Percentiles rank a stretch among this genome's conserved stretches.
Evolutionary conservation across 257 asterid genomes (phyloP).

Genomic region (Solanum chmielewskii): DNA sequence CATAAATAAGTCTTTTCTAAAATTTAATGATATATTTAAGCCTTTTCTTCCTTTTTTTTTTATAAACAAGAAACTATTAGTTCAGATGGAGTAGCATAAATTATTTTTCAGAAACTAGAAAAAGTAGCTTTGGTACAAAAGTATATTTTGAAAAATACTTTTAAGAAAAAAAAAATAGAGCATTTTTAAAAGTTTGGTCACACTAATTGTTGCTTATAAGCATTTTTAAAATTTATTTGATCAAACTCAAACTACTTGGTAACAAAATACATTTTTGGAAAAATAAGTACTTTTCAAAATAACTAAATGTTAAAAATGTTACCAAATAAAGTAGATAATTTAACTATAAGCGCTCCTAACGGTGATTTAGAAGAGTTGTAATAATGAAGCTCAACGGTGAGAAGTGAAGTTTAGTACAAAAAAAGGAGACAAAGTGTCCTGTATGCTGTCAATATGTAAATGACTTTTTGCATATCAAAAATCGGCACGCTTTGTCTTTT

Average conservation of each 20-base stretch:
- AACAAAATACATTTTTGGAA: neutral
- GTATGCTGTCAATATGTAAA: neutral
- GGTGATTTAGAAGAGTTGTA: neutral
- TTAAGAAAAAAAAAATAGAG: no score
- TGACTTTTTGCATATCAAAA: neutral
- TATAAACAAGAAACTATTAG: no score
- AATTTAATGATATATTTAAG: rapidly evolving
- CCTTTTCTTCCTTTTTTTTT: no score
- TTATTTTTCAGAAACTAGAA: no score
- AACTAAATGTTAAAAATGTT: no score
- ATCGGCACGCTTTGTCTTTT: neutral
- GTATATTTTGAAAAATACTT: no score
- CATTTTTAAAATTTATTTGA: neutral
- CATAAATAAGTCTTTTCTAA: no score
- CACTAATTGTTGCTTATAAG: neutral
- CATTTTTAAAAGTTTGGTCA: neutral
- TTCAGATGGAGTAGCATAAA: no score
- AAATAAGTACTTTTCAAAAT: no score
- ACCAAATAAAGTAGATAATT: neutral
- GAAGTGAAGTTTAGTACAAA: neutral
- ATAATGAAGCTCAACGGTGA: neutral
- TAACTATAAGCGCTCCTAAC: neutral
- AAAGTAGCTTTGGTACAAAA: neutral
- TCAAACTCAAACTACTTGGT: neutral
- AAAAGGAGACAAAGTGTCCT: neutral